A percentile compares a stretch with the other conserved stretches of the same genome.
phyloP scores from a whole-genome alignment of 2,329 filamentous ascomycete species.

The Pyricularia grisea region DNA sequence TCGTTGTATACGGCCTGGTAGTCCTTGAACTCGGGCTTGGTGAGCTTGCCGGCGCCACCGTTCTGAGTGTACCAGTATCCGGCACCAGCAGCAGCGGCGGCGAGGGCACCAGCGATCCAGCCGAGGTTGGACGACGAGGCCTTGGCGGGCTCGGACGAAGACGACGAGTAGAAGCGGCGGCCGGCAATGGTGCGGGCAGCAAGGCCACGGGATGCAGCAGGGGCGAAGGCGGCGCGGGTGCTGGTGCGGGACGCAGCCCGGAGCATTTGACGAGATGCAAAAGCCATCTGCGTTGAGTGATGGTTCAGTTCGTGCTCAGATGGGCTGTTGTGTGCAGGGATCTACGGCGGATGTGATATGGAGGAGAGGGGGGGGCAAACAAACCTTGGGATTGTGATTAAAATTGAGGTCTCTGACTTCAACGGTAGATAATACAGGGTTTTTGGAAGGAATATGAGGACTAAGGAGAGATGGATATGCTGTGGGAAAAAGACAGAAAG shows the following conservation, averaged over 20 bases:
- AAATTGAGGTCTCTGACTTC: not conserved
- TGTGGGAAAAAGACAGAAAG: not conserved
- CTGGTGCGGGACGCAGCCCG: conserved; percentile 50
- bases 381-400: not conserved
- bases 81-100: conserved; percentile 51
- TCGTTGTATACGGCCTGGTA: conserved; percentile 94
- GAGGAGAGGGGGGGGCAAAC: not conserved
- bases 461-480: not conserved
- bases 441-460: not conserved
- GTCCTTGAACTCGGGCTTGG: conserved; percentile 71
- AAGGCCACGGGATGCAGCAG: conserved; percentile 37
- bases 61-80: conserved; percentile 57
- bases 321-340: not conserved
- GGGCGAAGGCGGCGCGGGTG: conserved; percentile 48
- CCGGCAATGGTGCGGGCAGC: conserved; percentile 57
- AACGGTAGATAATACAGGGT: not conserved
- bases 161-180: conserved; percentile 73
- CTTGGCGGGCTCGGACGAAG: conserved; percentile 43
- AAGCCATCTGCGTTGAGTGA: conserved; percentile 26
- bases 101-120: conserved; percentile 46
- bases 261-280: conserved; percentile 43
- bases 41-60: conserved; percentile 40
- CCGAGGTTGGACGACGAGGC: conserved; percentile 32
- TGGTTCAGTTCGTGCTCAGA: not conserved
- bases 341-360: not conserved